phyloP scores from a whole-genome alignment of 495 filamentous ascomycete species.

The Thermothielavioides terrestris region DNA sequence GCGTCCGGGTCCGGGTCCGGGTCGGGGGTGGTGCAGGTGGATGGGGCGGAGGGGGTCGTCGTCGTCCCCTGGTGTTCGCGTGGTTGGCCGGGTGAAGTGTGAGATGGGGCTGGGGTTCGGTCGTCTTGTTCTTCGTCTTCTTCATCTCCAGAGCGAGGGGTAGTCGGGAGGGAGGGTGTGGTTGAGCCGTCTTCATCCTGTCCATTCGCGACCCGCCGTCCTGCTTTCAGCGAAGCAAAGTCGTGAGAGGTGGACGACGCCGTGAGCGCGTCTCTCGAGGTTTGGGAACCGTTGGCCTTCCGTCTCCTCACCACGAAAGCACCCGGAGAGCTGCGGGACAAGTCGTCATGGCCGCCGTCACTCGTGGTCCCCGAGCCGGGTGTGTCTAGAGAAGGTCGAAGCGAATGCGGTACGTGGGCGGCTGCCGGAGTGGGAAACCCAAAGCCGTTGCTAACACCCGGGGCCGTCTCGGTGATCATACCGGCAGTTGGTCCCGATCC shows the following conservation, averaged over 20 bases:
- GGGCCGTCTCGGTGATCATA: background rate
- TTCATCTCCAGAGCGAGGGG: background rate
- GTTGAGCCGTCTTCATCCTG: background rate
- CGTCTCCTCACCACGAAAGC: background rate
- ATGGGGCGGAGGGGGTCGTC: background rate
- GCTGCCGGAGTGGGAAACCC: background rate
- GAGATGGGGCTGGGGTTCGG: background rate
- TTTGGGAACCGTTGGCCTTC: background rate
- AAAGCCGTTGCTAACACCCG: background rate
- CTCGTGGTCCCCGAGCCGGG: background rate
- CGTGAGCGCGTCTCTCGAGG: too few relatives aligned
- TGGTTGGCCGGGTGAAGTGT: background rate
- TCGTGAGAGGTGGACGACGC: background rate
- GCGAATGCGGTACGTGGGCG: too few relatives aligned
- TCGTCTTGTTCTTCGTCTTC: background rate
- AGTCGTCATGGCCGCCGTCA: background rate
- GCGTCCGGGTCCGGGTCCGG: background rate
- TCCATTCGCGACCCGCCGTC: background rate
- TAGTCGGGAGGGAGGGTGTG: background rate
- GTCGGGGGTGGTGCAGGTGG: background rate
- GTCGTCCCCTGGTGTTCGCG: too few relatives aligned
- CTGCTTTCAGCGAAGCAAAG: too few relatives aligned
- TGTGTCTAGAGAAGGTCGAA: background rate
- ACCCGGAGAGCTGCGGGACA: background rate
- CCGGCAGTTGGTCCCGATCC: background rate